These are phyloP conservation scores for Neopestalotiopsis sp. DNA, from an alignment of 2,329 filamentous ascomycete genomes.

Conservation along the genomic window DNA sequence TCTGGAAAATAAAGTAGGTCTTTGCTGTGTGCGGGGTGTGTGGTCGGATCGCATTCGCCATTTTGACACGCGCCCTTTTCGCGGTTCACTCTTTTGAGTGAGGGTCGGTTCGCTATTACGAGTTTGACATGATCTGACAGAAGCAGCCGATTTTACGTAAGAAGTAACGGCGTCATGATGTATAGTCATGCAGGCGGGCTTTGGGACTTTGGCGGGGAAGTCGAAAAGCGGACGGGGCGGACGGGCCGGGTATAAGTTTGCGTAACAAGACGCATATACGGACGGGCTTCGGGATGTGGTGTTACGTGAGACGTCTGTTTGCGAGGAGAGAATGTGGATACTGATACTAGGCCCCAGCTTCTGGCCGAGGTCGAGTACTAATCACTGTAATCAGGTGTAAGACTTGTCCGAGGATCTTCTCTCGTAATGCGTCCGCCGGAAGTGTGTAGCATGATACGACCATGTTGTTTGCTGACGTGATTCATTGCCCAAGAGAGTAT, in stretches of 20 bases:
- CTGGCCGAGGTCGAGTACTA: background rate
- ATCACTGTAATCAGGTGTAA: background rate
- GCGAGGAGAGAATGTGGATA: background rate
- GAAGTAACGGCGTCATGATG: background rate
- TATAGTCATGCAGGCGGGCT: no score
- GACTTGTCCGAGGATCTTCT: background rate
- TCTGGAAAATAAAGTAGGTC: background rate
- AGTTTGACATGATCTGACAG: background rate
- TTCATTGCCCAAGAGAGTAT: no score
- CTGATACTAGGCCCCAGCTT: background rate
- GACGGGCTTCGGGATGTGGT: background rate
- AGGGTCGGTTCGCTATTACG: no score
- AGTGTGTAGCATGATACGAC: no score
- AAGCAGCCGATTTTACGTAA: background rate
- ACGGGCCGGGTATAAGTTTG: background rate
- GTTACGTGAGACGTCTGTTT: background rate
- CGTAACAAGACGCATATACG: background rate
- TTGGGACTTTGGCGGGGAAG: no score
- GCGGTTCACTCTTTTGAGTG: background rate
- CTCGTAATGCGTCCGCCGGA: no score
- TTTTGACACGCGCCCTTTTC: background rate
- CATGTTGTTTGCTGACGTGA: no score
- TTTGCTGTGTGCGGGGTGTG: background rate
- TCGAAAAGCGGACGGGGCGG: background rate
- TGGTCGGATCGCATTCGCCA: background rate